Conservation (phyloP, 2,329 filamentous ascomycete species). For the Chrysoporthe austroafricana region DNA sequence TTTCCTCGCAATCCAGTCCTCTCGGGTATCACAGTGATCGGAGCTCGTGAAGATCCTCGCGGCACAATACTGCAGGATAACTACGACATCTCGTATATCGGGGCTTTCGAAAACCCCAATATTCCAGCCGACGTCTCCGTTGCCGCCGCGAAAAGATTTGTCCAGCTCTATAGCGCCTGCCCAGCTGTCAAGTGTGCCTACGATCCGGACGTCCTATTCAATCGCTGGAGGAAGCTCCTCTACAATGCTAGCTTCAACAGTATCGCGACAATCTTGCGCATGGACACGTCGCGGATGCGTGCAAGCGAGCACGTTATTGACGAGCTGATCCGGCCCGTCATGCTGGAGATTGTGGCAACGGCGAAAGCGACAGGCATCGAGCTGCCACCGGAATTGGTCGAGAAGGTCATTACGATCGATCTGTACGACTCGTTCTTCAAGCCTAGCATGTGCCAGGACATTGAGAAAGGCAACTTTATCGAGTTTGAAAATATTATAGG, state of each 20-base stretch:
- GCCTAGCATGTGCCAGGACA: slow-evolving; percentile 59
- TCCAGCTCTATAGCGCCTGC: slow-evolving; percentile 48
- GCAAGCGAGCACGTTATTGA: slow-evolving; percentile 48
- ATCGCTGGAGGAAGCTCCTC: slow-evolving; percentile 53
- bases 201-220: slow-evolving; percentile 44
- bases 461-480: slow-evolving; percentile 57
- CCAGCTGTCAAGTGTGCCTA: slow-evolving; percentile 47
- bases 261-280: slow-evolving; percentile 52
- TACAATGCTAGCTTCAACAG: slow-evolving; percentile 54
- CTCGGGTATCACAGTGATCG: slow-evolving; percentile 57
- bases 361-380: slow-evolving; percentile 48
- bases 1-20: slow-evolving; percentile 59
- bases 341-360: slow-evolving; percentile 54
- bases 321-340: slow-evolving; percentile 53
- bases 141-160: slow-evolving; percentile 44
- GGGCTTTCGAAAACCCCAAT: slow-evolving; percentile 49
- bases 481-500: slow-evolving; percentile 61
- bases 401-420: slow-evolving; percentile 52
- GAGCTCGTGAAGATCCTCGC: slow-evolving; percentile 50
- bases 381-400: slow-evolving; percentile 47
- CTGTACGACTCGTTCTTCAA: slow-evolving; percentile 52
- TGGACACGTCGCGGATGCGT: slow-evolving; percentile 54
- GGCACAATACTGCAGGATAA: slow-evolving; percentile 58
- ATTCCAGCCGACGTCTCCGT: slow-evolving; percentile 34
- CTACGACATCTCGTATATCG: slow-evolving; percentile 40